A percentile compares a stretch with the other conserved stretches of the same genome.
These are phyloP conservation scores for Alternaria sp. DNA, from an alignment of 2,329 filamentous ascomycete species.

Conservation along the genomic window DNA sequence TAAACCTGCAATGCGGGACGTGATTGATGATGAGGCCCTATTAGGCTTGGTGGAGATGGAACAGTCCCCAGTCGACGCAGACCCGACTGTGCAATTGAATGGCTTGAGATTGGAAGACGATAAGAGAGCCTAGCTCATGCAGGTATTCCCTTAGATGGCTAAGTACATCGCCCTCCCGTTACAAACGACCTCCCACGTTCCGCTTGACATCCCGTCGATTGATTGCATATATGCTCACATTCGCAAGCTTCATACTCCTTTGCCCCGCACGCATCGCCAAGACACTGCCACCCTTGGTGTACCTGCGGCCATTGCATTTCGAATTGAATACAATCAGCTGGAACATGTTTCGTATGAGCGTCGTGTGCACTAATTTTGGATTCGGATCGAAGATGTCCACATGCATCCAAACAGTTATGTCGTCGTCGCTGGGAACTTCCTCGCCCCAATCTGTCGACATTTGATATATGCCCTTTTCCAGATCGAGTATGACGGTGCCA, in stretches of 20 bases:
- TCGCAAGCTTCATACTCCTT: background rate
- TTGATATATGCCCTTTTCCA: background rate
- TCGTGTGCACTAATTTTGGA: background rate
- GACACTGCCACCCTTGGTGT: background rate
- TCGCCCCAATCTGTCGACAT: background rate
- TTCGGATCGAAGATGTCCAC: background rate
- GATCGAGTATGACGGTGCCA: background rate
- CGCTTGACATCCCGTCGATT: background rate
- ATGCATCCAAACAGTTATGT: background rate
- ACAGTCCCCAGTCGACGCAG: slow-evolving; percentile 15
- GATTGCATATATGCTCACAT: background rate
- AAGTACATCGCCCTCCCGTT: background rate
- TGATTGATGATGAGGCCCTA: slow-evolving; percentile 46
- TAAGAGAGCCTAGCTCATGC: background rate
- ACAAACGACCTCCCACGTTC: background rate
- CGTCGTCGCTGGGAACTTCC: background rate
- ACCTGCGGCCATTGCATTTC: background rate
- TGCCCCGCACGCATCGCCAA: background rate
- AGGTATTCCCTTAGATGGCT: background rate
- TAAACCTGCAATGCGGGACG: slow-evolving; percentile 36
- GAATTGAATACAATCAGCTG: background rate
- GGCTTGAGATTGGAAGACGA: slow-evolving; percentile 35
- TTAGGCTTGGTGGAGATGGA: slow-evolving; percentile 39
- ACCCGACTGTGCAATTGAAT: slow-evolving; percentile 24
- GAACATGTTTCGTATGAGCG: slow-evolving; percentile 8